Percentiles rank a stretch among this genome's conserved stretches.
These are phyloP conservation scores for Pisolithus marmoratus DNA, from an alignment of 768 basidiomycete genomes.

Conservation along the genomic window DNA sequence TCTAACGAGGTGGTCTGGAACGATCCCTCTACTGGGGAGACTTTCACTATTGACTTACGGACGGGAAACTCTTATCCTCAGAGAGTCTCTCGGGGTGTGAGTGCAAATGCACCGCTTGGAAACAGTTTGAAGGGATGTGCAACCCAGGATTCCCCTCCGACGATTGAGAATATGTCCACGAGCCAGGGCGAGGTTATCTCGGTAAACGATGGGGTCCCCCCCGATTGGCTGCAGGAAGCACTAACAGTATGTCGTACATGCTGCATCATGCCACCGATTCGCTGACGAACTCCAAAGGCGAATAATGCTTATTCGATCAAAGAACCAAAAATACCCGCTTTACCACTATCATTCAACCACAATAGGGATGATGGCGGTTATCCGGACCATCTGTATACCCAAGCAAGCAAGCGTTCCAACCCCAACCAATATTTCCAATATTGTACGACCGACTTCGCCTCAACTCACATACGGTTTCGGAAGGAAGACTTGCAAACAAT, in stretches of 20 bases:
- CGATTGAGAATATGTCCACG: not conserved
- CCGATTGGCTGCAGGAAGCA: conserved; percentile 61
- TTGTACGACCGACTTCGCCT: conserved; percentile 7
- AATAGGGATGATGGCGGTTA: conserved; percentile 7
- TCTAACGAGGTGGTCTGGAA: conserved; percentile 38
- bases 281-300: conserved; percentile 32
- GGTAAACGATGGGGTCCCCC: conserved; percentile 38
- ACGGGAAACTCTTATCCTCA: conserved; percentile 62
- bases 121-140: conserved; percentile 8
- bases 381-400: conserved; percentile 2
- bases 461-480: conserved; percentile 35
- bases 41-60: conserved; percentile 55
- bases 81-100: conserved; percentile 9
- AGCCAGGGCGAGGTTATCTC: conserved; percentile 6
- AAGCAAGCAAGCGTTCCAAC: conserved; percentile 4
- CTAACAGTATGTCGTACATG: conserved; percentile 41
- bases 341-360: conserved; percentile 11
- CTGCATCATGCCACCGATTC: conserved; percentile 2
- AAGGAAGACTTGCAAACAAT: conserved; percentile 53
- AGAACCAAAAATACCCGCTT: conserved; percentile 43
- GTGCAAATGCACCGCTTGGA: conserved; percentile 5
- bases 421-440: conserved; percentile 7
- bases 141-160: conserved; percentile 9
- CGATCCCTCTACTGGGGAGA: conserved; percentile 56
- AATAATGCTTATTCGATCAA: conserved; percentile 50